Conservation (phyloP, 2,329 filamentous ascomycete genomes). For the Fusarium pseudoanthophilum region DNA sequence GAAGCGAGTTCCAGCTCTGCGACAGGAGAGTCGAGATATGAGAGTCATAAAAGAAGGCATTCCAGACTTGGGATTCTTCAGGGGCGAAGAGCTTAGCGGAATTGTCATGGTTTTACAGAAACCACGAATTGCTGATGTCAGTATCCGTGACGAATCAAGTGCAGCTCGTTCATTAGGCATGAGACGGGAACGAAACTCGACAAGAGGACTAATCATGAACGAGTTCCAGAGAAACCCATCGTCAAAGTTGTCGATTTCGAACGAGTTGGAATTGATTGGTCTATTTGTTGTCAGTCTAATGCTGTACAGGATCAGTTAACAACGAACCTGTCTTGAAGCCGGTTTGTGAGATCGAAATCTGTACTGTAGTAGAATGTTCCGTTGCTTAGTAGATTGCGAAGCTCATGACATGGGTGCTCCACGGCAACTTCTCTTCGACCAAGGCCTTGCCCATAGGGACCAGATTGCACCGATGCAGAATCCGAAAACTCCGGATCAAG, state of each 20-base stretch:
- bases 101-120: constrained; percentile 91
- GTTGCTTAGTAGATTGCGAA: constrained; percentile 92
- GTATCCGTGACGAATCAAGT: constrained; percentile 86
- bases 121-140: constrained; percentile 93
- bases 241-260: constrained; percentile 93
- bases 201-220: constrained; percentile 94
- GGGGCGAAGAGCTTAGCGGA: constrained; percentile 77
- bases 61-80: constrained; percentile 73
- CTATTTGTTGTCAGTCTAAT: constrained; percentile 53
- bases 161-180: constrained; percentile 78
- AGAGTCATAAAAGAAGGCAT: constrained; percentile 86
- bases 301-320: not conserved
- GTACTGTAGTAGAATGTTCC: constrained; percentile 98
- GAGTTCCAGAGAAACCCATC: constrained; percentile 97
- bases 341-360: constrained; percentile 96
- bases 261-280: constrained; percentile 78
- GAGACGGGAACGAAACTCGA: constrained; percentile 87
- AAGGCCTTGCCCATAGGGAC: constrained; percentile 54
- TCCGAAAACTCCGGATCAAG: constrained; percentile 63
- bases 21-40: constrained; percentile 90
- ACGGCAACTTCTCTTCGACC: constrained; percentile 75
- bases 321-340: constrained; percentile 83
- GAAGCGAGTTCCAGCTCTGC: constrained; percentile 92
- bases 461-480: constrained; percentile 55
- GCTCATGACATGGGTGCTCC: constrained; percentile 88